These are phyloP conservation scores for Erucastrum elatum DNA, from an alignment of 345 rosid genomes.

Conservation along the genomic window DNA sequence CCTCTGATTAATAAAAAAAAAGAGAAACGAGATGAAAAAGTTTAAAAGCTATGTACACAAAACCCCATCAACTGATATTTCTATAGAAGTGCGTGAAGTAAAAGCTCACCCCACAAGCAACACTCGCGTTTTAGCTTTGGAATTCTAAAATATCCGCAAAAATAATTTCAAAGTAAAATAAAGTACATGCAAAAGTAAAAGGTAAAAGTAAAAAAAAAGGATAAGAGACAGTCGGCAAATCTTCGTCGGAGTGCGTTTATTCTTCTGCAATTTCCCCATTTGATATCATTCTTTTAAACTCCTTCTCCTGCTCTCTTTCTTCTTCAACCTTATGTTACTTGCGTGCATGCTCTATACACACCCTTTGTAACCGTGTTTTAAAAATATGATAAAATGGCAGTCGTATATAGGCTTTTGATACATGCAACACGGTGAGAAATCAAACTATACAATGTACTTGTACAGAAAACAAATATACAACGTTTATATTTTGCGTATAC, in stretches of 20 bases:
- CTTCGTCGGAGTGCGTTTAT: slow-evolving; percentile 58
- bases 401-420: background rate
- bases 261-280: slow-evolving; percentile 32
- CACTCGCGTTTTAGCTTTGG: slow-evolving; percentile 18
- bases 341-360: background rate
- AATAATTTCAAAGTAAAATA: slow-evolving; percentile 25
- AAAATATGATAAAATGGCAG: background rate
- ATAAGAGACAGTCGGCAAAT: slow-evolving; percentile 34
- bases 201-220: slow-evolving; percentile 18
- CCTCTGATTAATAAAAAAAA: no score
- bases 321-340: background rate
- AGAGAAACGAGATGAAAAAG: background rate
- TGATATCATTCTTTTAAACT: slow-evolving; percentile 35
- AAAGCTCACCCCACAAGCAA: slow-evolving; percentile 28
- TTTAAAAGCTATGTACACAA: background rate
- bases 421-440: background rate
- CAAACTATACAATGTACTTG: background rate
- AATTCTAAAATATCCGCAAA: slow-evolving; percentile 1
- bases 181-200: slow-evolving; percentile 37
- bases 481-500: background rate
- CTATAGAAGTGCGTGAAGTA: slow-evolving; percentile 28
- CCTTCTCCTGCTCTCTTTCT: background rate
- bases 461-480: background rate
- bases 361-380: background rate
- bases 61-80: slow-evolving; percentile 7